Conservation (phyloP, 306 rosid genomes). For the Castanopsis chinensis region DNA sequence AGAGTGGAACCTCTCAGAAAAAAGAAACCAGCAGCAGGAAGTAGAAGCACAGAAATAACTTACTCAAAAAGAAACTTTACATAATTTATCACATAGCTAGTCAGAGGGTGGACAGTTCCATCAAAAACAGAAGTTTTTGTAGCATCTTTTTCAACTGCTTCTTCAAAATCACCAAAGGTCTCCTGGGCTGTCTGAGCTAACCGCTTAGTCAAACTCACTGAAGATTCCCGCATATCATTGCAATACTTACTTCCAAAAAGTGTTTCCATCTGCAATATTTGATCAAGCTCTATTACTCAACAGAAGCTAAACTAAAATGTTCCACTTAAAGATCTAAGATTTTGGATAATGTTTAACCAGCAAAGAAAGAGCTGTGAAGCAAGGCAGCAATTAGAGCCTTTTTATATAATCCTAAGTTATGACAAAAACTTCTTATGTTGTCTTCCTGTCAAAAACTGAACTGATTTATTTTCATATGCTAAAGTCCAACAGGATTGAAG, state of each 20-base stretch:
- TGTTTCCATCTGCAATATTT: conserved; percentile 44
- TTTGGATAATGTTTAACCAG: background rate
- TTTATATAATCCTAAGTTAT: background rate
- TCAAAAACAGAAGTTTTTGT: conserved; percentile 91
- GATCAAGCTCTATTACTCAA: background rate
- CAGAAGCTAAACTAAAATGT: background rate
- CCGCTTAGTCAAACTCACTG: conserved; percentile 65
- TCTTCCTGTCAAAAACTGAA: background rate
- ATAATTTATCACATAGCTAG: conserved; percentile 95
- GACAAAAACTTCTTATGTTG: background rate
- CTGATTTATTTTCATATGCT: background rate
- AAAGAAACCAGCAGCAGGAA: background rate
- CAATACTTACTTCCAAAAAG: conserved; percentile 76
- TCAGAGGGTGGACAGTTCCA: conserved; percentile 97
- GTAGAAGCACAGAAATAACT: conserved; percentile 33
- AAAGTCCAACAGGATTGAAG: background rate
- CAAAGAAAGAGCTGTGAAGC: background rate
- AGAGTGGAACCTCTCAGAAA: background rate
- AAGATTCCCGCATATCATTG: conserved; percentile 77
- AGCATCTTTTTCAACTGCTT: conserved; percentile 96
- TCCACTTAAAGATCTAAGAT: background rate
- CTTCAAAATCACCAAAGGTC: conserved; percentile 94
- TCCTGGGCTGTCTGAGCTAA: conserved; percentile 97
- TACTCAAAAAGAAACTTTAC: conserved; percentile 88
- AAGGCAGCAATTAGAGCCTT: background rate